phyloP scores from a whole-genome alignment of 495 filamentous ascomycete genomes.

The Aspergillus saccharolyticus region DNA sequence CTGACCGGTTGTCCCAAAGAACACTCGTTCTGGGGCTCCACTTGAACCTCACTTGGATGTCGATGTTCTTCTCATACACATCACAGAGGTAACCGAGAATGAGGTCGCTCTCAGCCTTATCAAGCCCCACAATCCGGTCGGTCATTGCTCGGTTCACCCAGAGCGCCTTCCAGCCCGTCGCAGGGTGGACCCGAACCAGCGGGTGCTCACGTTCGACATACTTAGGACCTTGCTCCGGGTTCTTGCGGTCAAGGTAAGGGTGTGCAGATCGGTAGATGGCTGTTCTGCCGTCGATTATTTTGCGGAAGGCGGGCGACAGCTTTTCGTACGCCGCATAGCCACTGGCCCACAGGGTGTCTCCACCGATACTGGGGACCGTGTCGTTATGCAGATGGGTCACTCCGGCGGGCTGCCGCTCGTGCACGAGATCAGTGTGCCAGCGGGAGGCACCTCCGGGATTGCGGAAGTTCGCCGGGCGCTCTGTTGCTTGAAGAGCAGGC shows the following conservation, averaged over 20 bases:
- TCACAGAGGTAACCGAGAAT: slow-evolving; percentile 62
- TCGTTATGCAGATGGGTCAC: slow-evolving; percentile 66
- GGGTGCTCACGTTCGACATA: slow-evolving; percentile 62
- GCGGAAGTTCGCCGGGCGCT: slow-evolving; percentile 52
- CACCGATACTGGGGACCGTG: slow-evolving; percentile 58
- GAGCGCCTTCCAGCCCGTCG: slow-evolving; percentile 64
- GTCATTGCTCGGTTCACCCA: slow-evolving; percentile 68
- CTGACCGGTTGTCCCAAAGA: slow-evolving; percentile 61
- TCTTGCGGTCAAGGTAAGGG: slow-evolving; percentile 58
- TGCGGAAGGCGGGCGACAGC: slow-evolving; percentile 62
- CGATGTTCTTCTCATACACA: slow-evolving; percentile 60
- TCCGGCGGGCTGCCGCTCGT: slow-evolving; percentile 65
- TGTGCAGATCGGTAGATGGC: slow-evolving; percentile 65
- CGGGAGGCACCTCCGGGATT: slow-evolving; percentile 58
- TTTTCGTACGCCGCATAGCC: slow-evolving; percentile 70
- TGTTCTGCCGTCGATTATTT: slow-evolving; percentile 62
- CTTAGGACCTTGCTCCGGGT: slow-evolving; percentile 57
- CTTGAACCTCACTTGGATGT: slow-evolving; percentile 63
- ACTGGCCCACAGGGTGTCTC: slow-evolving; percentile 68
- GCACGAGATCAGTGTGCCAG: slow-evolving; percentile 69
- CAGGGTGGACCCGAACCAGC: slow-evolving; percentile 65
- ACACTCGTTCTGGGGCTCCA: slow-evolving; percentile 59
- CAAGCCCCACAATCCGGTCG: slow-evolving; percentile 57
- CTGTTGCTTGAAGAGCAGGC: slow-evolving; percentile 58
- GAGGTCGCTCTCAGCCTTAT: slow-evolving; percentile 62